Evolutionary conservation across 78 protist genomes (phyloP).

Genomic region (Parvularia atlantis): DNA sequence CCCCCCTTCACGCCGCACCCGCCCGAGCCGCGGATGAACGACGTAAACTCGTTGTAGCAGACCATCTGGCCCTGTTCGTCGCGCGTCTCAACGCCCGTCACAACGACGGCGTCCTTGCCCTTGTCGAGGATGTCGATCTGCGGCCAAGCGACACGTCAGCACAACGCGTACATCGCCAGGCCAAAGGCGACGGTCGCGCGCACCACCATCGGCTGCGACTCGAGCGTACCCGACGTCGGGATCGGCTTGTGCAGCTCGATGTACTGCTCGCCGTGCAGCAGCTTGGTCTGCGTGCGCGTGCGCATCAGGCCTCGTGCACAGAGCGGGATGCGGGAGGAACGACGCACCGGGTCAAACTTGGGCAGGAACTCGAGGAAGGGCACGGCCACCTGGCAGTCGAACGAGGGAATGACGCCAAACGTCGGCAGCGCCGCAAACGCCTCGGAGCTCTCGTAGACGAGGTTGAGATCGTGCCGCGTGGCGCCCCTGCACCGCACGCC

Average conservation of each 20-base stretch:
- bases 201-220: too few relatives aligned
- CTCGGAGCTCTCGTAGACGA: neutral
- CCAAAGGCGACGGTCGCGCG: too few relatives aligned
- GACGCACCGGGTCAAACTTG: too few relatives aligned
- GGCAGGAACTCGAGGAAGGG: too few relatives aligned
- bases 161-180: too few relatives aligned
- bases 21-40: conserved; percentile 16
- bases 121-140: conserved; percentile 8
- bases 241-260: conserved; percentile 13
- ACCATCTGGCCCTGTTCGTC: neutral
- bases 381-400: neutral
- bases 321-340: too few relatives aligned
- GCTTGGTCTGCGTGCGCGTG: neutral
- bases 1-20: conserved; percentile 9
- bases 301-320: too few relatives aligned
- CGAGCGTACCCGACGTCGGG: conserved; percentile 8
- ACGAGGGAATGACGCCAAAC: conserved; percentile 9
- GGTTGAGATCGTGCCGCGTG: neutral
- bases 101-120: conserved; percentile 11
- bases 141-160: too few relatives aligned
- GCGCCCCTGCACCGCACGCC: too few relatives aligned
- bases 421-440: conserved; percentile 10
- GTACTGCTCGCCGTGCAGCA: conserved; percentile 39
- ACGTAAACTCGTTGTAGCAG: neutral
- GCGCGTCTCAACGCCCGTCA: neutral